A percentile compares a stretch with the other conserved stretches of the same genome.
These are phyloP conservation scores for Boletus sensibilis DNA, from an alignment of 768 basidiomycete genomes.

Conservation along the genomic window DNA sequence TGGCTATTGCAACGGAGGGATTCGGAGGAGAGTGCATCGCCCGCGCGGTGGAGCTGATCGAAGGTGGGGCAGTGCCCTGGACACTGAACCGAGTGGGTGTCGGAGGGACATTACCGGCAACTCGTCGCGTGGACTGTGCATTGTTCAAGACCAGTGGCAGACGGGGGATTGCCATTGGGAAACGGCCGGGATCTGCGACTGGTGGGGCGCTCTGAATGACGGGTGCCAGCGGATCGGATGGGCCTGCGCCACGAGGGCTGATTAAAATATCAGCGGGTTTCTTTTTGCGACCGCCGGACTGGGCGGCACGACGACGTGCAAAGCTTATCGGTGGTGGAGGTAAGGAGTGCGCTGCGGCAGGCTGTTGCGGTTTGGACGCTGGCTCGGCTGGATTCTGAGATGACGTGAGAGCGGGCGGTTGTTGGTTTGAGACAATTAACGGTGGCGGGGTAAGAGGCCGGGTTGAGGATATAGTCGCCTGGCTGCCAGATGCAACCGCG, in stretches of 20 bases:
- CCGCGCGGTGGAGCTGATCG: constrained; percentile 28
- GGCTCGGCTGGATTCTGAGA: constrained; percentile 20
- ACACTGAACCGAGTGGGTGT: constrained; percentile 65
- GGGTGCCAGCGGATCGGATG: constrained; percentile 55
- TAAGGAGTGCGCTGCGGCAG: constrained; percentile 39
- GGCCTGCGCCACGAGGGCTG: constrained; percentile 59
- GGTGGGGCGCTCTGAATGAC: constrained; percentile 79
- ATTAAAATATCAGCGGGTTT: constrained; percentile 82
- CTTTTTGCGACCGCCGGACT: constrained; percentile 56
- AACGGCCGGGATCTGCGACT: constrained; percentile 45
- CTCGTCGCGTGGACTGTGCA: constrained; percentile 49
- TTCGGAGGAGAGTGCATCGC: constrained; percentile 51
- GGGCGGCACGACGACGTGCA: constrained; percentile 68
- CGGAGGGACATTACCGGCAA: constrained; percentile 63
- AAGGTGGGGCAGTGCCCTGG: constrained; percentile 30
- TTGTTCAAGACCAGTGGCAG: constrained; percentile 49
- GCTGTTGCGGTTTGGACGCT: constrained; percentile 25
- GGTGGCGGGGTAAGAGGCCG: constrained; percentile 26
- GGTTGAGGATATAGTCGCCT: constrained; percentile 22
- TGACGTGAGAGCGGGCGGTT: constrained; percentile 12
- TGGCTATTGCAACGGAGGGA: constrained; percentile 66
- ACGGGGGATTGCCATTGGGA: constrained; percentile 66
- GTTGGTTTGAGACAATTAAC: constrained; percentile 28
- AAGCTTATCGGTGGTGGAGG: constrained; percentile 77
- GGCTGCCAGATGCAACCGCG: constrained; percentile 22